These are phyloP conservation scores for Rhododendron ovatum DNA, from an alignment of 148 eudicot genomes.

Conservation along the genomic window DNA sequence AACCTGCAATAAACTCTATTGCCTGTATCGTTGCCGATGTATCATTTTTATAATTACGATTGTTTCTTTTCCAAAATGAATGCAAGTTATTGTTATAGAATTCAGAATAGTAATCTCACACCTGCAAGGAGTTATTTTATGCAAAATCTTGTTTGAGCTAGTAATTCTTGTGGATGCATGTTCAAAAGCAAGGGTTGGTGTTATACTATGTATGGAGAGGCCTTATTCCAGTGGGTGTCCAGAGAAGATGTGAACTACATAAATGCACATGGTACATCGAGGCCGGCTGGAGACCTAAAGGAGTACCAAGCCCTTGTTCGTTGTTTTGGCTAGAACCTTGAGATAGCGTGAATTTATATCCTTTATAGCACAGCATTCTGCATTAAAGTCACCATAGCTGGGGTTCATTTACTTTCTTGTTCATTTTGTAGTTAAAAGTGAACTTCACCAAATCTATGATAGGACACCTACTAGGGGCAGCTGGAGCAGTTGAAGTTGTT, in stretches of 20 bases:
- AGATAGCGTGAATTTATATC: slow-evolving; percentile 36
- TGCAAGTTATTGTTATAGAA: background rate
- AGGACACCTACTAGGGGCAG: slow-evolving; percentile 95
- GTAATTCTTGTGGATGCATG: background rate
- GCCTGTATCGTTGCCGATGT: background rate
- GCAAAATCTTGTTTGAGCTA: background rate
- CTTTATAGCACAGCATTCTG: background rate
- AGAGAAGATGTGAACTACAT: slow-evolving; percentile 93
- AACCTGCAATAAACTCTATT: background rate
- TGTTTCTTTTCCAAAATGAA: background rate
- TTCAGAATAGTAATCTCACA: background rate
- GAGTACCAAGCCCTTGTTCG: slow-evolving; percentile 82
- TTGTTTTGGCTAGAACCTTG: slow-evolving; percentile 80
- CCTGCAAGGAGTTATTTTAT: background rate
- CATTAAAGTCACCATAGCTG: background rate
- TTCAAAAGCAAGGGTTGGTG: slow-evolving; percentile 57
- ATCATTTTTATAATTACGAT: background rate
- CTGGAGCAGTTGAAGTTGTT: slow-evolving; percentile 95
- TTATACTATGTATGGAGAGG: slow-evolving; percentile 82
- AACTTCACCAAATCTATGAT: slow-evolving; percentile 95
- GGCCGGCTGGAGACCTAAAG: slow-evolving; percentile 83
- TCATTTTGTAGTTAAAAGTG: slow-evolving; percentile 53
- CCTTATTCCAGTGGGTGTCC: slow-evolving; percentile 65
- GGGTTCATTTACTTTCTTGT: background rate
- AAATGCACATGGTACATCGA: slow-evolving; percentile 96